These are phyloP conservation scores for Phytopythium sindhum DNA, from an alignment of 352 stramenopile species.

Conservation along the genomic window DNA sequence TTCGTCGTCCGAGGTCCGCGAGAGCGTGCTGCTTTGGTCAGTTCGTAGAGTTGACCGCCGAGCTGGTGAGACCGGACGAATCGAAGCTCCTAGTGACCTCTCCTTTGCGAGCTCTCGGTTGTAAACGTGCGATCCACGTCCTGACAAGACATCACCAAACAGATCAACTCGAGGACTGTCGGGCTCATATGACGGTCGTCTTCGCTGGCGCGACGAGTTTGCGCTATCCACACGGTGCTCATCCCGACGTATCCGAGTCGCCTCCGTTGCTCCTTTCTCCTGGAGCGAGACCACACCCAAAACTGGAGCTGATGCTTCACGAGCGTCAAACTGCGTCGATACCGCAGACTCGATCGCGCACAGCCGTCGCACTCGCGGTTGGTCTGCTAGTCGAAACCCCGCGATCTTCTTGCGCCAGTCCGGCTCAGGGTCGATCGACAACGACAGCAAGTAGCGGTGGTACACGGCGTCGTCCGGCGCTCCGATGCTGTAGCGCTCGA, in stretches of 20 bases:
- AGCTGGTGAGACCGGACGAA: not conserved
- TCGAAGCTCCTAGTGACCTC: not conserved
- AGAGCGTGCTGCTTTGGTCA: not conserved
- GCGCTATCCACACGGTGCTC: not conserved
- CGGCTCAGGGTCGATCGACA: conserved; percentile 50
- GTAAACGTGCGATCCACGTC: not conserved
- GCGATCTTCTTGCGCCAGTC: conserved; percentile 61
- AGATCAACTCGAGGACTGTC: not conserved
- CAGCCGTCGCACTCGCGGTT: conserved; percentile 17
- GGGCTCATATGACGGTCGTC: not conserved
- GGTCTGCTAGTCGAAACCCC: conserved; percentile 19
- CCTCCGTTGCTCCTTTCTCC: not conserved
- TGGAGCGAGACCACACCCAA: no score
- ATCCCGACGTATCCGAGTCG: no score
- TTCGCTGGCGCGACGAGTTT: not conserved
- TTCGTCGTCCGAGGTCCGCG: not conserved
- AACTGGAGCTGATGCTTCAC: not conserved
- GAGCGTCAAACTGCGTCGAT: not conserved
- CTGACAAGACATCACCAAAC: not conserved
- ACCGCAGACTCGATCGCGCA: conserved; percentile 1
- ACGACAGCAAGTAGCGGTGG: conserved; percentile 48
- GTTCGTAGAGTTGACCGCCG: not conserved
- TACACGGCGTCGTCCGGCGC: conserved; percentile 46
- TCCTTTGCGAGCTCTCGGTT: not conserved
- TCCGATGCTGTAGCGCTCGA: conserved; percentile 41